Evolutionary conservation across 2,329 filamentous ascomycete species (phyloP).

Genomic region (Microsporum canis): DNA sequence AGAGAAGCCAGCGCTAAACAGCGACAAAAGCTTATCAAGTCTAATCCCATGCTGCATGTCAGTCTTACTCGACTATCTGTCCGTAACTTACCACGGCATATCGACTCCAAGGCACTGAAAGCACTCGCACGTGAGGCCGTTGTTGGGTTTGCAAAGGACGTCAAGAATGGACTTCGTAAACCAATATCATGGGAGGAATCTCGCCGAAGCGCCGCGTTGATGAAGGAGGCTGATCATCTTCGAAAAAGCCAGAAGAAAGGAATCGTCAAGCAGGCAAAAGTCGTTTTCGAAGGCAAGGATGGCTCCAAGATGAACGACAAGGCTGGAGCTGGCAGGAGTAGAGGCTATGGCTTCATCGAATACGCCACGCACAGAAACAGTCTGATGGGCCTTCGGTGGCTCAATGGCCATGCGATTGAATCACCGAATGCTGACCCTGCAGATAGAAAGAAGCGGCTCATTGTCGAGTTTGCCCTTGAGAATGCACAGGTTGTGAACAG

Average conservation of each 20-base stretch:
- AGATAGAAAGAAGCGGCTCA: constrained; percentile 60
- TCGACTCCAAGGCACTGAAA: constrained; percentile 81
- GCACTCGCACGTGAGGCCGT: constrained; percentile 82
- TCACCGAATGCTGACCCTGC: constrained; percentile 22
- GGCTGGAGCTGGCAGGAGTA: constrained; percentile 66
- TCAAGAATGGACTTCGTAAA: constrained; percentile 62
- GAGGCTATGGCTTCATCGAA: constrained; percentile 96
- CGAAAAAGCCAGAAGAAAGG: constrained; percentile 75
- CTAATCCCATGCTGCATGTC: constrained; percentile 78
- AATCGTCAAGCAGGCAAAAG: constrained; percentile 83
- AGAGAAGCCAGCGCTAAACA: constrained; percentile 78
- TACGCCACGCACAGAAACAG: constrained; percentile 90
- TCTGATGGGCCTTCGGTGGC: constrained; percentile 84
- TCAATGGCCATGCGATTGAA: constrained; percentile 62
- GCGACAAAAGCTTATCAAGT: constrained; percentile 79
- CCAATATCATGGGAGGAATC: constrained; percentile 85
- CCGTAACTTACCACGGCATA: constrained; percentile 75
- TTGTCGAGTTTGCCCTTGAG: constrained; percentile 96
- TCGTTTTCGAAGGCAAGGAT: constrained; percentile 80
- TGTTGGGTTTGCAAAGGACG: constrained; percentile 85
- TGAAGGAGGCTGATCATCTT: constrained; percentile 65
- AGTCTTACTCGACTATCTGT: constrained; percentile 82
- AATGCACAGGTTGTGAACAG: constrained; percentile 91
- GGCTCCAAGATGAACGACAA: constrained; percentile 73
- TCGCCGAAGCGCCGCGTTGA: constrained; percentile 64